Percentiles rank a stretch among this genome's conserved stretches.
Conservation (phyloP, 2,329 filamentous ascomycete genomes). For the Ceratocystis destructans region DNA sequence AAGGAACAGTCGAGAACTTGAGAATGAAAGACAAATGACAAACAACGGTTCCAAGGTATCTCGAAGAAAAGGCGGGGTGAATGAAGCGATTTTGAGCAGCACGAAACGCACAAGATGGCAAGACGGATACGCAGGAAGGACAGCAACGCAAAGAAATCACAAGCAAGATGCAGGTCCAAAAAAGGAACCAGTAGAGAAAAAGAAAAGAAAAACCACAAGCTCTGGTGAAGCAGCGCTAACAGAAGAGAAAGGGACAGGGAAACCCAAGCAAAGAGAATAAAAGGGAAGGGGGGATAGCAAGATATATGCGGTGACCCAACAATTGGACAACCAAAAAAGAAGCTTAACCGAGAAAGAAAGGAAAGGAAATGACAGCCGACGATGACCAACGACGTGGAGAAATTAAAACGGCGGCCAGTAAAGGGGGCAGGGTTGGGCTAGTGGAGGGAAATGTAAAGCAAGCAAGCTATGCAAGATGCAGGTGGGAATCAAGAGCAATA, state of each 20-base stretch:
- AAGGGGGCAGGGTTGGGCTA: conserved; percentile 5
- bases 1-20: conserved; percentile 4
- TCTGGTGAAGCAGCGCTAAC: conserved; percentile 7
- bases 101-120: conserved; percentile 18
- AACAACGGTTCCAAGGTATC: conserved; percentile 4
- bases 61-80: conserved; percentile 10
- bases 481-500: background rate
- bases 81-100: conserved; percentile 11
- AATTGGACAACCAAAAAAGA: conserved; percentile 18
- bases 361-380: conserved; percentile 11
- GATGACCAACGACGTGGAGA: conserved; percentile 8
- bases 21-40: background rate
- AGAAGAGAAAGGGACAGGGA: conserved; percentile 17
- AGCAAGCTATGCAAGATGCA: conserved; percentile 1
- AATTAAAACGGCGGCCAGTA: background rate
- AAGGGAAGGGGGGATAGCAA: conserved; percentile 15
- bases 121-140: conserved; percentile 15
- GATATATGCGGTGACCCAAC: conserved; percentile 8
- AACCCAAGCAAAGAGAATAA: conserved; percentile 7
- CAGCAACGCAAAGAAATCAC: conserved; percentile 14
- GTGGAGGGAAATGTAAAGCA: background rate
- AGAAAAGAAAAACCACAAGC: conserved; percentile 15
- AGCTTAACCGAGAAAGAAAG: conserved; percentile 17
- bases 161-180: conserved; percentile 13
- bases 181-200: conserved; percentile 22